These are phyloP conservation scores for Leptographium radiaticola DNA, from an alignment of 2,329 filamentous ascomycete species.

Conservation along the genomic window DNA sequence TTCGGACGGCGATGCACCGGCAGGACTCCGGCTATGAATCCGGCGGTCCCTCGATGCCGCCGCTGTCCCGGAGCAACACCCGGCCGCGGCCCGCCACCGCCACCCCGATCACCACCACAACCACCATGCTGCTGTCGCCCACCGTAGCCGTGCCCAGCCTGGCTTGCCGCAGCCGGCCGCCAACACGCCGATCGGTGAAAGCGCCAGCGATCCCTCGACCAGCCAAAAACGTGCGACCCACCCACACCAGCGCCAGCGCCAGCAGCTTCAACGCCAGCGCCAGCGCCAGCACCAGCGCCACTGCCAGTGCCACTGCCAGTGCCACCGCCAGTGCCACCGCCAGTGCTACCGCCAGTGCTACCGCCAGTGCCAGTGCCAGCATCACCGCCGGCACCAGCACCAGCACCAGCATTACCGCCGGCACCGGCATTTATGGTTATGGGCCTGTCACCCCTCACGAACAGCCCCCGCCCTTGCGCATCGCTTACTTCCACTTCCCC, in stretches of 20 bases:
- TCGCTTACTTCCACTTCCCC: conserved; percentile 29
- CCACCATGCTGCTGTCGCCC: background rate
- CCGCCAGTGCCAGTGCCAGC: too few species aligned
- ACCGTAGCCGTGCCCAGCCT: background rate
- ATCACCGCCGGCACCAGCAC: background rate
- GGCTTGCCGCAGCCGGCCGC: too few species aligned
- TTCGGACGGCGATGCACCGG: conserved; percentile 27
- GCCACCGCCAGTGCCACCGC: too few species aligned
- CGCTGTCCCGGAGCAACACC: conserved; percentile 11
- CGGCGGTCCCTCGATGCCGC: conserved; percentile 24
- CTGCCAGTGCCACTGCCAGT: too few species aligned
- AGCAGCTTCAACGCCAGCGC: too few species aligned
- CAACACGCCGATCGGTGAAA: background rate
- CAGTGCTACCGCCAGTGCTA: too few species aligned
- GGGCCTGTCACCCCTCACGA: background rate
- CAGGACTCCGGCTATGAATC: conserved; percentile 49
- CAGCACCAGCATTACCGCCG: background rate
- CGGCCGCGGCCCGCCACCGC: conserved; percentile 15
- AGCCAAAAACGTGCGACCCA: too few species aligned
- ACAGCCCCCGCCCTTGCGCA: background rate
- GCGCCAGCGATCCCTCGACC: too few species aligned
- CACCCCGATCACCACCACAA: background rate
- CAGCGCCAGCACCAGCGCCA: too few species aligned
- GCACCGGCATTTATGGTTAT: too few species aligned
- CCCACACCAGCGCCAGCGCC: too few species aligned